Evolutionary conservation across 352 stramenopile genomes (phyloP).

Genomic region (Phytophthora constricta): DNA sequence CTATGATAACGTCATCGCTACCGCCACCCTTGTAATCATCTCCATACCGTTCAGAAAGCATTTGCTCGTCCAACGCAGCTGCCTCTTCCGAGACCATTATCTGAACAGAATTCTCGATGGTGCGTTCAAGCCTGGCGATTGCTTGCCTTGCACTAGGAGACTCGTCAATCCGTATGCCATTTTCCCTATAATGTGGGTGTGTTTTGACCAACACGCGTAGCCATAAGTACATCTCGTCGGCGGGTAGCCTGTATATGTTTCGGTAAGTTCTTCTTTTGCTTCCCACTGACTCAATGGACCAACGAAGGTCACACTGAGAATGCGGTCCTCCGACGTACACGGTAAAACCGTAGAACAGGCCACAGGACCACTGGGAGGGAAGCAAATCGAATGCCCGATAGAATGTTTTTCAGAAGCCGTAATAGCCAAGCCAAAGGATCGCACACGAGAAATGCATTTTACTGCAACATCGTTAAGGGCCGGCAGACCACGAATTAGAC

Average conservation of each 20-base stretch:
- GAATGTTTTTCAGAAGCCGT: not conserved
- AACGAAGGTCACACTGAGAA: not conserved
- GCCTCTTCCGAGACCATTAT: not conserved
- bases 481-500: not conserved
- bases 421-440: not conserved
- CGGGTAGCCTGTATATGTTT: not conserved
- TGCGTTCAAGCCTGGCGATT: not conserved
- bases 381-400: not conserved
- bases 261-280: not conserved
- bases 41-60: not conserved
- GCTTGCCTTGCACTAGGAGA: not conserved
- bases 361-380: not conserved
- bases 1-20: not conserved
- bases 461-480: not conserved
- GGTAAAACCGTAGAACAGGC: not conserved
- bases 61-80: not conserved
- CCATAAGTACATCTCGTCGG: not conserved
- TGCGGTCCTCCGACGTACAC: not conserved
- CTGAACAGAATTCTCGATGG: not conserved
- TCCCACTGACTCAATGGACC: not conserved
- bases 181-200: not conserved
- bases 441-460: conserved; percentile 1
- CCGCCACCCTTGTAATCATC: not conserved
- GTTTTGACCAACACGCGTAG: not conserved
- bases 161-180: not conserved